These are phyloP conservation scores for Tolypocladium amazonense DNA, from an alignment of 2,329 filamentous ascomycete species.

Conservation along the genomic window DNA sequence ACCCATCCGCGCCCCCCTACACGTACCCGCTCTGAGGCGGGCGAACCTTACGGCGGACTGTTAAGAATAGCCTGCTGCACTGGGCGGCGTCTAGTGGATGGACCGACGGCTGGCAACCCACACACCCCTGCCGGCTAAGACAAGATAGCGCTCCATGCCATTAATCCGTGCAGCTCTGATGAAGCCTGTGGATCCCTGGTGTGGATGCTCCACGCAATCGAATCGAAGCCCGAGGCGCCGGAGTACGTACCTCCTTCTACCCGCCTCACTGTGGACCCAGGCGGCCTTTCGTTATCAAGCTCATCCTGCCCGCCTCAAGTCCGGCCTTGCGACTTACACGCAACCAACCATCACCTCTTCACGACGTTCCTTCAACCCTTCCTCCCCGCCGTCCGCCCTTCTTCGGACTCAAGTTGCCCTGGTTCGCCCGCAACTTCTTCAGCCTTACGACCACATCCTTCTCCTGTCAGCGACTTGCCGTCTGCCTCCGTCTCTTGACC, in stretches of 20 bases:
- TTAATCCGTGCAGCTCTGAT: conserved; percentile 22
- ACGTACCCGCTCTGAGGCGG: conserved; percentile 9
- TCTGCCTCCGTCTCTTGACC: conserved; percentile 23
- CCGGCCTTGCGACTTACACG: conserved; percentile 6
- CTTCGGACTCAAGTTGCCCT: background rate
- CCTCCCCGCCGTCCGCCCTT: background rate
- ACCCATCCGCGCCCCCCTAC: conserved; percentile 10
- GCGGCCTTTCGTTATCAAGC: conserved; percentile 12
- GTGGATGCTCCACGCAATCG: conserved; percentile 27
- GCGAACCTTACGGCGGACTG: conserved; percentile 22
- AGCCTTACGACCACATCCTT: background rate
- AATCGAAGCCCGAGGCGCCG: conserved; percentile 12
- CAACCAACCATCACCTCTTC: conserved; percentile 16
- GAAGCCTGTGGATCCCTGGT: conserved; percentile 17
- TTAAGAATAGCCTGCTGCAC: conserved; percentile 36
- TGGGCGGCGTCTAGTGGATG: conserved; percentile 8
- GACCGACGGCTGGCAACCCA: background rate
- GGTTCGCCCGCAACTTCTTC: conserved; percentile 2
- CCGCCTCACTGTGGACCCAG: conserved; percentile 2
- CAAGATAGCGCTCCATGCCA: conserved; percentile 19
- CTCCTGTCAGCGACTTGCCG: conserved; percentile 2
- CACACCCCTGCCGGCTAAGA: conserved; percentile 19
- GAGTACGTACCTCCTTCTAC: conserved; percentile 3
- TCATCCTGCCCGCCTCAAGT: conserved; percentile 12
- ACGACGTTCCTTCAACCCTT: conserved; percentile 26